A percentile compares a stretch with the other conserved stretches of the same genome.
Evolutionary conservation across 1,284 basidiomycete genomes (phyloP).

Genomic region (Rhodotorula sp.): DNA sequence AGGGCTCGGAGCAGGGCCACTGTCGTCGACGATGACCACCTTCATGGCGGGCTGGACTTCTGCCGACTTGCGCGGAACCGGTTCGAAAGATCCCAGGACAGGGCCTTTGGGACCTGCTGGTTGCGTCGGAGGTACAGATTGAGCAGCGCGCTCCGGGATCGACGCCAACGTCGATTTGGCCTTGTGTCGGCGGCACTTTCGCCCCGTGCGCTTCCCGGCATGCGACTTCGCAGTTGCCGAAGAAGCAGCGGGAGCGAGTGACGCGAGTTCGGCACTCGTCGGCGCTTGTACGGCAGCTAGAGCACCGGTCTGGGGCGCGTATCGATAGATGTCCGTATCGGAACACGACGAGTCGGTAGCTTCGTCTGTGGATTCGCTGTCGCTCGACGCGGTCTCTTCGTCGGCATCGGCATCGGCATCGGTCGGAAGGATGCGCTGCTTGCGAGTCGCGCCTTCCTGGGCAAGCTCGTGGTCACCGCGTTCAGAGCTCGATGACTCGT

Average conservation of each 20-base stretch:
- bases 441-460: conserved; percentile 38
- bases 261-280: conserved; percentile 34
- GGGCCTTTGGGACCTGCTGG: conserved; percentile 6
- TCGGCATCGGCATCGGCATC: conserved; percentile 13
- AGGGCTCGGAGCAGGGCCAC: conserved; percentile 28
- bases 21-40: conserved; percentile 33
- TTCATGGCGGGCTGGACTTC: conserved; percentile 2
- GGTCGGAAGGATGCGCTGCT: background rate
- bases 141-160: conserved; percentile 7
- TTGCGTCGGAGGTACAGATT: background rate
- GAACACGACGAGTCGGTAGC: conserved; percentile 27
- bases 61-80: background rate
- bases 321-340: conserved; percentile 28
- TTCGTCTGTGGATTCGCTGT: conserved; percentile 10
- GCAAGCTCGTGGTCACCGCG: conserved; percentile 30
- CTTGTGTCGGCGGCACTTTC: conserved; percentile 1
- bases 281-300: conserved; percentile 37
- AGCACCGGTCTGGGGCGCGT: conserved; percentile 30
- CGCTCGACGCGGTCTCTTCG: conserved; percentile 18
- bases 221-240: background rate
- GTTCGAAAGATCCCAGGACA: conserved; percentile 31
- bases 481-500: background rate
- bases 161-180: conserved; percentile 1
- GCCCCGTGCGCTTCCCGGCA: conserved; percentile 4
- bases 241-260: conserved; percentile 14